Base-by-base conservation (phyloP, 1,139 yeast species). In the Kurtzmaniella quercitrusa region DNA sequence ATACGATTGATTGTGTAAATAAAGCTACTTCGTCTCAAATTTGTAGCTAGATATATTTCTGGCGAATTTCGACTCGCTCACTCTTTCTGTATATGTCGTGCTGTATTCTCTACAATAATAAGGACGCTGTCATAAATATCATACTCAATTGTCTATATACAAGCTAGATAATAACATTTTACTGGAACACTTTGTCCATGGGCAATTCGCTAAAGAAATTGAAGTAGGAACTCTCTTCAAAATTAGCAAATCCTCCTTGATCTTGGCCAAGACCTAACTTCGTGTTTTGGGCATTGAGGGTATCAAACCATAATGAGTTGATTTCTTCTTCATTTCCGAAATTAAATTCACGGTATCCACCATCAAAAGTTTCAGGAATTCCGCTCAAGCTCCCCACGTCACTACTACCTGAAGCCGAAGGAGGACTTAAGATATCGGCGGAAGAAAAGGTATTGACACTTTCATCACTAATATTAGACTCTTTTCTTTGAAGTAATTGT, bases 171-270 rank as follows among this genome's bases (percentile, higher is more conserved):
- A 21, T 21, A 21, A 27, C 27, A 41, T 14, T 23, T 11, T 34
- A 17, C 5, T 21, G 17, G 25, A 51, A 49, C 17, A 51, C 37
- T 29, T 51, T 44, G 18, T 51, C 52, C 38, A 53, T 48, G 8
- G 57, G 58, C 36, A 54, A 37, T 29, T 53, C 58, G 38, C 51
- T 52, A 45, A 54, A 54, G 21, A 51, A 43, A 25, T 53, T 54
- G 9, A 51, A 46, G 19, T 38, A 39, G 3, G 36, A n/a, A 15
- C 39, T 27, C 8, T 43, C 46, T 27, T 45, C 46, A 34, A 43
- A 38, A 21, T 41, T 40, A 14, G 40, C 31, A 16, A 15, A 31
- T 27, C 31, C 31, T 27, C 31, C 31, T 18, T 33, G 39, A 18
- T 14, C 18, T 14, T 31, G 18, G 5, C 36, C 17, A 31, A 14